Base-by-base conservation (phyloP, 2,329 filamentous ascomycete genomes). In the Botrytis hyacinthi region DNA sequence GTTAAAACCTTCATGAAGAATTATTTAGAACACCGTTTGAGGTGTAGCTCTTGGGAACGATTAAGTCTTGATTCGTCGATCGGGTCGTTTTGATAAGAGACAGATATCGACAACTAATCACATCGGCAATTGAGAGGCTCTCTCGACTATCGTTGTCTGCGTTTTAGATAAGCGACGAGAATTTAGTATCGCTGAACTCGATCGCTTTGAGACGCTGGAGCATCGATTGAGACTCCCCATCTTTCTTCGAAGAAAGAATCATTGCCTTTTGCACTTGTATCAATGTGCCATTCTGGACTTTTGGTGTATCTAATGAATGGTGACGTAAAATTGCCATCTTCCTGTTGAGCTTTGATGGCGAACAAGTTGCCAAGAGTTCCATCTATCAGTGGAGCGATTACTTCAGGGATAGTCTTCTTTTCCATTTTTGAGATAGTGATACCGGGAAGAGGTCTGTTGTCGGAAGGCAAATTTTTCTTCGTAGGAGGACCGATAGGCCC, bases 231-330 rank as follows among this genome's bases (percentile, higher is more conserved):
- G 29, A 73, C 42, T 46, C 79, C 78, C 78, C 77, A 79, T 66
- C 79, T 78, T 59, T 81, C 78, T 3, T 80, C 80, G 74, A 80
- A 82, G 61, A 77, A 74, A 44, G 74, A 78, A 4, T 75, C 70
- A 42, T 79, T 80, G 26, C 79, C 80, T 40, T 77, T 73, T 20
- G 74, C 66, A 29, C 71, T 77, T 6, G 62, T 51, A 73, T 82
- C 80, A 65, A 81, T 76, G 8, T 76, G 74, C 61, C 75, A 77
- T 18, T 71, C 70, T n/a, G 76, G 75, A 69, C 74, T 73, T 22
- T 75, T 73, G 29, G 60, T 46, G 57, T 78, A 81, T 20, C 72
- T 67, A 63, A 77, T 80, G 37, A 80, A 70, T 9, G 71, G 59
- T 32, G 71, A 74, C 18, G 74, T 71, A 10, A 75, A 77, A 37